Evolutionary conservation across 2,329 filamentous ascomycete genomes (phyloP), one percentile per base, ranked within the genome.

Genomic region (Aspergillus novofumigatus): DNA sequence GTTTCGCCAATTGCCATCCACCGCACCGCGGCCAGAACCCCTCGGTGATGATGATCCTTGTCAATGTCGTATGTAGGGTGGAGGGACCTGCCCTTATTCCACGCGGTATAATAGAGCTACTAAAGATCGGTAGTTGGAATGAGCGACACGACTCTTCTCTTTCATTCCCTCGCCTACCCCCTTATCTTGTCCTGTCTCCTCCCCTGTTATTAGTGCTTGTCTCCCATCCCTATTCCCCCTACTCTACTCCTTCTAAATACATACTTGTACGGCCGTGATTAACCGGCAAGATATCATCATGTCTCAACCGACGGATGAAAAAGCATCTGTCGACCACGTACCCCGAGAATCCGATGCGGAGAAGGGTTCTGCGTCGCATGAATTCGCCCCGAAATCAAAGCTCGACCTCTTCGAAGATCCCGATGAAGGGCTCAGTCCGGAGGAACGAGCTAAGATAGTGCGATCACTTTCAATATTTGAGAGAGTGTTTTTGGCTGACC

Each of bases 401-500:
- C 53, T 69, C 5, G 59, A 55, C 3, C 57, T 57, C 0, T 62
- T 71, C 8, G 69, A 70, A 29, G 83, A 87, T 64, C 84, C 84
- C 0, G 88, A 91, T 72, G 86, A 82, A 50, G 84, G 85, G 7
- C 73, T 89, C 63, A 86, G 80, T 42, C 81, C 82, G 1, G 85
- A 84, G 60, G 88, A 91, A 69, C 81, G 77, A 62, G 81, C 81
- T 26, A 80, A 74, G 51, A 82, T 85, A 65, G 88, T 90, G 75
- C 61, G 82, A 17, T 7, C 8, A 44, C n/a, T 6, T 38, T n/a
- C 6, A 35, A 32, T n/a, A 41, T 48, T 45, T 25, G 48, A 21
- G 23, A 42, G 26, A 54, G 32, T 55, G 14, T 52, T 26, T 10
- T 6, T 25, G 32, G n/a, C 44, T 47, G 21, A 53, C 9, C 49